These are phyloP conservation scores for Mycosphaerella arachidis DNA, from an alignment of 2,329 filamentous ascomycete species.

Conservation along the genomic window DNA sequence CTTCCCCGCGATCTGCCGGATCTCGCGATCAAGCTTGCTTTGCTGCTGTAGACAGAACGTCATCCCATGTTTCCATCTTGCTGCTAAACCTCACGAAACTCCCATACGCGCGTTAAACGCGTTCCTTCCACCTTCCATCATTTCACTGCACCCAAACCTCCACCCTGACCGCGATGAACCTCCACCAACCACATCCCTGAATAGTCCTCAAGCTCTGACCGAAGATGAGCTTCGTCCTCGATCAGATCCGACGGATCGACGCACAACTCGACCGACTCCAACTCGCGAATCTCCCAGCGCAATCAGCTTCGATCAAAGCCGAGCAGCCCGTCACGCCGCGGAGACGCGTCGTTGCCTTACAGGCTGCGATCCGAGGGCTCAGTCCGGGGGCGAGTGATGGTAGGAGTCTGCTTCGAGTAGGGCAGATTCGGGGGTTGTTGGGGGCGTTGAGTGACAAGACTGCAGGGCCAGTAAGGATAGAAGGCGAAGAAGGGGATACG, in stretches of 20 bases:
- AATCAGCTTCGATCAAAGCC: conserved; percentile 1
- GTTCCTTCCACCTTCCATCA: not conserved
- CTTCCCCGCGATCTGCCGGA: not conserved
- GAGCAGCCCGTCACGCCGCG: conserved; percentile 16
- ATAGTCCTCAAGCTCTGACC: not conserved
- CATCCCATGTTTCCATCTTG: not conserved
- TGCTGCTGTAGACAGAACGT: not conserved
- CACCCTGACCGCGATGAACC: not conserved
- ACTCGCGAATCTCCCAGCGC: conserved; percentile 36
- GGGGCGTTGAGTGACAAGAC: conserved; percentile 10
- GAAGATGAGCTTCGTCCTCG: conserved; percentile 36
- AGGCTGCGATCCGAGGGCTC: conserved; percentile 28
- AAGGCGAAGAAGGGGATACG: not conserved
- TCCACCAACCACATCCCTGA: not conserved
- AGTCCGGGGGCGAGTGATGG: conserved; percentile 25
- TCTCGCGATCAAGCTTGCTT: not conserved
- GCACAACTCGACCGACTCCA: conserved; percentile 55
- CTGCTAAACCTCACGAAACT: not conserved
- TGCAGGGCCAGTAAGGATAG: conserved; percentile 10
- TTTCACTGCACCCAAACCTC: not conserved
- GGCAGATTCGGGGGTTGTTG: conserved; percentile 11
- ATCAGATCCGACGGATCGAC: conserved; percentile 54
- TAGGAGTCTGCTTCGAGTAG: conserved; percentile 19
- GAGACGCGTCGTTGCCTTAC: conserved; percentile 28
- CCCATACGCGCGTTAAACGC: not conserved